phyloP scores from a whole-genome alignment of 176 grass and related monocot species.

The Triticum urartu region DNA sequence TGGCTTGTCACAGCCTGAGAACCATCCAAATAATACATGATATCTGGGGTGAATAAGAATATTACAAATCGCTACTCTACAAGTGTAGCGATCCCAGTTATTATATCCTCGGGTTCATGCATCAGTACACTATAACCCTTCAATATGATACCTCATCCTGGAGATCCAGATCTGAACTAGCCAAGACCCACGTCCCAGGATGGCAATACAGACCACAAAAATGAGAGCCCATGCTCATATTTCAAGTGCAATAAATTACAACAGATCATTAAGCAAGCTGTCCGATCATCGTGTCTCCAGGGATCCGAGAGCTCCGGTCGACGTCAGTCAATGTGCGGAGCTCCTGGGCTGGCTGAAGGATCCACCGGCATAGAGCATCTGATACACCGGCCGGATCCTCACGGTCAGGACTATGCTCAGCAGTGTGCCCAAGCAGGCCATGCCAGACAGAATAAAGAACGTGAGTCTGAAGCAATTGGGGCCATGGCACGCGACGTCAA shows the following conservation, averaged over 20 bases:
- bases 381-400: conserved; percentile 81
- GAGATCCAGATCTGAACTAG: background rate
- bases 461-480: conserved; percentile 78
- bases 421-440: conserved; percentile 66
- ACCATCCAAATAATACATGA: background rate
- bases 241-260: conserved; percentile 9
- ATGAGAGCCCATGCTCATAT: background rate
- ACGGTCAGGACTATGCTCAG: conserved; percentile 68
- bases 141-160: background rate
- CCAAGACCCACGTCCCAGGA: background rate
- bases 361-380: conserved; percentile 85
- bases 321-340: conserved; percentile 47
- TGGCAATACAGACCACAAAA: background rate
- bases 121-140: background rate
- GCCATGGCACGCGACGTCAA: conserved; percentile 67
- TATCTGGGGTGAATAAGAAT: background rate
- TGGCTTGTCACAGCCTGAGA: background rate
- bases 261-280: background rate
- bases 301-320: background rate
- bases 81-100: conserved; percentile 11
- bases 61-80: background rate
- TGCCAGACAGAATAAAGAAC: conserved; percentile 61
- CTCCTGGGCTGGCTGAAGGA: conserved; percentile 70
- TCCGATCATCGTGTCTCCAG: background rate
- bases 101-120: background rate